phyloP scores from a whole-genome alignment of 1,284 basidiomycete species.

The Cerioporus squamosus region DNA sequence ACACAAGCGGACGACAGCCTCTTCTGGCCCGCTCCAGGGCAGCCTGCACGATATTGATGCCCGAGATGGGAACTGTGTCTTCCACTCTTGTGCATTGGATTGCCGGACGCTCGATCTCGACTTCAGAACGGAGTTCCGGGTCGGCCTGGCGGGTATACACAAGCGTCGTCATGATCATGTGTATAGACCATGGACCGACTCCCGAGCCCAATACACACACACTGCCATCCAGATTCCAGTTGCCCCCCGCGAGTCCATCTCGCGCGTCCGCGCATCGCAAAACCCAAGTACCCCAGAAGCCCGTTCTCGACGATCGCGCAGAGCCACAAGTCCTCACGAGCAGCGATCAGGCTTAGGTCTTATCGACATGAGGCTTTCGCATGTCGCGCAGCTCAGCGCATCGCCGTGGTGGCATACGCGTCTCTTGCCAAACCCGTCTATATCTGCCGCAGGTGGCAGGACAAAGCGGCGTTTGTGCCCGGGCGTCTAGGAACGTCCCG shows the following conservation, averaged over 20 bases:
- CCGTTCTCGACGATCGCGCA: background rate
- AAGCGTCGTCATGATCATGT: constrained; percentile 1
- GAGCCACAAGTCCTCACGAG: background rate
- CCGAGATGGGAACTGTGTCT: background rate
- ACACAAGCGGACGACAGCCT: constrained; percentile 30
- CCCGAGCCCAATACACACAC: background rate
- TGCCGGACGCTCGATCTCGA: background rate
- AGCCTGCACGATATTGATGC: constrained; percentile 16
- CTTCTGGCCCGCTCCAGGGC: constrained; percentile 30
- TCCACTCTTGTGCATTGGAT: background rate
- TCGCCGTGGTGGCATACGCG: background rate
- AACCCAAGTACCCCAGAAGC: constrained; percentile 3
- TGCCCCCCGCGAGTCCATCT: background rate
- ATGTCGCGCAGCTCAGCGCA: constrained; percentile 1
- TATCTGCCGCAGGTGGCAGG: constrained; percentile 4
- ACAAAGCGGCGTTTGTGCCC: constrained; percentile 9
- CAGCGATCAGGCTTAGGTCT: background rate
- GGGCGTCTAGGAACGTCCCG: constrained; percentile 1
- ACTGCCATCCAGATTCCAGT: background rate
- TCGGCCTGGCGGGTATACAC: too few species aligned
- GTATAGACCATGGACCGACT: background rate
- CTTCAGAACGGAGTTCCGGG: background rate
- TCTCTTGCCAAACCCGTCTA: background rate
- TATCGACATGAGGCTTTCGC: constrained; percentile 6
- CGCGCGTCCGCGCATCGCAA: background rate